These are phyloP conservation scores for Ustilago tritici DNA, from an alignment of 1,284 basidiomycete species.

Conservation along the genomic window DNA sequence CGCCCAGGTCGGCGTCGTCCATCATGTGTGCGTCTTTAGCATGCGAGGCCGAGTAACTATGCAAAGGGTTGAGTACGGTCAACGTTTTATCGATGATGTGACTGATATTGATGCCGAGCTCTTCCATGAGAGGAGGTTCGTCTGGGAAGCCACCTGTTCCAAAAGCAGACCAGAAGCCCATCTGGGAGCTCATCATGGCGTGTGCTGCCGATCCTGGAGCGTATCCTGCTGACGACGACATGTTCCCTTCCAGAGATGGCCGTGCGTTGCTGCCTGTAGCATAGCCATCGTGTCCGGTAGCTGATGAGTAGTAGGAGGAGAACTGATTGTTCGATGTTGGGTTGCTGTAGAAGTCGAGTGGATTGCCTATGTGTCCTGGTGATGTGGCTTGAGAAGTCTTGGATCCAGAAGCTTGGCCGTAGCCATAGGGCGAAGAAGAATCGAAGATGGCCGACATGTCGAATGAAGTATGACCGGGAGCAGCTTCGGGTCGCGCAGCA, in stretches of 20 bases:
- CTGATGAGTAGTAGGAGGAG: conserved; percentile 46
- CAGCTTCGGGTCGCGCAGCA: not conserved
- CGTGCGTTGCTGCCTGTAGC: conserved; percentile 46
- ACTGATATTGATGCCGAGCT: conserved; percentile 95
- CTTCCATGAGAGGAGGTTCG: conserved; percentile 71
- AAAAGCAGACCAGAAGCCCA: conserved; percentile 66
- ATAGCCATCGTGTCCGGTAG: conserved; percentile 36
- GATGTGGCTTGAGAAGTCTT: conserved; percentile 36
- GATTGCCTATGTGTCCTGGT: conserved; percentile 30
- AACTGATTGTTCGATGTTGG: conserved; percentile 29
- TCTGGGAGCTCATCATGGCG: conserved; percentile 58
- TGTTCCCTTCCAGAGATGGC: conserved; percentile 62
- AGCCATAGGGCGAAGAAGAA: conserved; percentile 51
- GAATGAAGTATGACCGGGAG: not conserved
- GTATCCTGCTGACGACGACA: conserved; percentile 48
- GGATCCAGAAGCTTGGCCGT: conserved; percentile 39
- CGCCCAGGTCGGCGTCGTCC: conserved; percentile 98
- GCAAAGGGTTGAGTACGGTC: conserved; percentile 93
- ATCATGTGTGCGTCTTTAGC: conserved; percentile 87
- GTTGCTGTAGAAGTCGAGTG: conserved; percentile 51
- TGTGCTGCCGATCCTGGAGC: conserved; percentile 49
- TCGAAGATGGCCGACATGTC: conserved; percentile 60
- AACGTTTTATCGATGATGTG: conserved; percentile 94
- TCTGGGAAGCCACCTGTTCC: conserved; percentile 68
- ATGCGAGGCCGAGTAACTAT: conserved; percentile 73